Evolutionary conservation across 106 monocot genomes (phyloP).

Genomic region (Phalaenopsis aphrodite): DNA sequence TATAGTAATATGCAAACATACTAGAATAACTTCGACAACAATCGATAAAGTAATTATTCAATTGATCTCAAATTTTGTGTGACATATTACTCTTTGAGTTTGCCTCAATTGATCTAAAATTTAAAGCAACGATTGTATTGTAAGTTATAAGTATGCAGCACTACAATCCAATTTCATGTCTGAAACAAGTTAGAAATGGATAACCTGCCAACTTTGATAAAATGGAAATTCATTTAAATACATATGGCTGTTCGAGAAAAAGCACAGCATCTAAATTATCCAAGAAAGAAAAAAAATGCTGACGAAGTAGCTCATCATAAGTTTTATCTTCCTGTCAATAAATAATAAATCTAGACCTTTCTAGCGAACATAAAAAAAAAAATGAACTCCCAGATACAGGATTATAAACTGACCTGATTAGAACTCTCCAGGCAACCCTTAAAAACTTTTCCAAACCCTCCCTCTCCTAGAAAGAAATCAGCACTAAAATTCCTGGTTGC

Average conservation of each 20-base stretch:
- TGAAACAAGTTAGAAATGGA: not conserved
- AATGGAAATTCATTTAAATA: not conserved
- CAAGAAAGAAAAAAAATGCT: not conserved
- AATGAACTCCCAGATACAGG: not conserved
- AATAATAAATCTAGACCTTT: not conserved
- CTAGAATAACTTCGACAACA: too few relatives aligned
- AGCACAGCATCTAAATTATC: not conserved
- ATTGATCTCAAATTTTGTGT: too few relatives aligned
- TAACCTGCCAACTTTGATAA: not conserved
- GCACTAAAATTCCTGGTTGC: conserved; percentile 40
- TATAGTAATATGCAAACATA: too few relatives aligned
- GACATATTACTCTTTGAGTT: too few relatives aligned
- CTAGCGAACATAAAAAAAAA: not conserved
- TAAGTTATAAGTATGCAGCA: not conserved
- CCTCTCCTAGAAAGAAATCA: conserved; percentile 44
- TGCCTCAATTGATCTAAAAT: not conserved
- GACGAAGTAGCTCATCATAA: not conserved
- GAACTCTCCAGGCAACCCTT: conserved; percentile 18
- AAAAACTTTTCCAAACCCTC: conserved; percentile 54
- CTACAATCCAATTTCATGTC: not conserved
- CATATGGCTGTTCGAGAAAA: not conserved
- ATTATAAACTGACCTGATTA: conserved; percentile 16
- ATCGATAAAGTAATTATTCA: too few relatives aligned
- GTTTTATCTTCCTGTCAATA: not conserved
- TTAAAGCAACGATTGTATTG: too few relatives aligned